Base-by-base conservation (phyloP, 164 flowering plant genomes). In the Warburgia ugandensis region DNA sequence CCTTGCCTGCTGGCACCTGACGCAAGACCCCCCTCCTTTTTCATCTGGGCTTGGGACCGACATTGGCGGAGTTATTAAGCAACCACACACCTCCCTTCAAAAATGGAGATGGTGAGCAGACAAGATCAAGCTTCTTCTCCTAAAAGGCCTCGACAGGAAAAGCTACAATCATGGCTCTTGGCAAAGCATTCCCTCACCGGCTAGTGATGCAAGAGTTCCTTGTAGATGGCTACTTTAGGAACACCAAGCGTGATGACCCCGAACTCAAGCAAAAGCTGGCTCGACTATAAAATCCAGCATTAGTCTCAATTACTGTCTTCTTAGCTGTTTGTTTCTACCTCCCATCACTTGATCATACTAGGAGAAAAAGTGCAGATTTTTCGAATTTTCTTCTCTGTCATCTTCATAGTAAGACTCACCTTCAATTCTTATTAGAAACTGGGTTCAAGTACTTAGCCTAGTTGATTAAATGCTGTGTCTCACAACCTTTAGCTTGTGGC, bases 121-220 rank as follows among this genome's bases (percentile, higher is more conserved):
- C 45, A 39, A 25, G 50, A 50, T 14, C 35, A 29, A 44, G 63
- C 54, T 31, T 32, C 40, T 9, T 10, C 45, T 21, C 23, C 53
- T 13, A 73, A 55, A 74, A 67, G 63, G 67, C 71, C 19, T 73
- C 4, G 27, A 73, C 80, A 23, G 89, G 88, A 5, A 94, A 79
- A 69, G 81, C 97, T 13, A 74, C 86, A 0, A 64, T 94, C 56
- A 64, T 94, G 29, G 91, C 92, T 45, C 81, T 94, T 13, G 99
- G 97, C 25, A 94, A 89, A 70, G 99, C 94, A 14, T 89, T 94
- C 57, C 97, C 99, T 62, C 81, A 73, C 67, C 96, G 86, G 67
- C 94, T 86, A 43, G 90, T 94, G 39, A 82, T 94, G 85, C 99
- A 89, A 51, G 96, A 94, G 31, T 75, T 79, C 48, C 73, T 94